Base-by-base conservation (phyloP, 176 grass and related monocot species). In the Cenchrus purpureus region DNA sequence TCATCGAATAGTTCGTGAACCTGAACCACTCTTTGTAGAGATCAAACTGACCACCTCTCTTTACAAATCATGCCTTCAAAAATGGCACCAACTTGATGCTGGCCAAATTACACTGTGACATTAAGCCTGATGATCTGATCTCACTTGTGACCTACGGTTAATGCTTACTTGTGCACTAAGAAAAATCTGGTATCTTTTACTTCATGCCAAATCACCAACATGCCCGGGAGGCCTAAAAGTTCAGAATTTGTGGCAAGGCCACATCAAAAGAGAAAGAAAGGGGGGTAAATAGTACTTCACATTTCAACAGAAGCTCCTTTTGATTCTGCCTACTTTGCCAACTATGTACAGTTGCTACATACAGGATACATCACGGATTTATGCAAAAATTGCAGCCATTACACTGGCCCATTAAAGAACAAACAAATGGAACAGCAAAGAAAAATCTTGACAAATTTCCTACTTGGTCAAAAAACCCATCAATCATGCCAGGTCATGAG, bases 401-500 rank as follows among this genome's bases (percentile, higher is more conserved):
- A 78, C 34, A 56, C 3, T 79, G 17, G 50, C 60, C 28, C 37
- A 22, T 25, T 17, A 9, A 68, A 31, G 52, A 77, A 48, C 5
- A 68, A 82, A 60, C 34, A 50, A 78, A 66, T 45, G 58, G 50
- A 60, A 14, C 65, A 74, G 68, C 8, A 60, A 22, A 58, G 4
- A 19, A 16, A 40, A 50, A 25, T 8, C 46, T 49, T 10, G 16
- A 64, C 56, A 64, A 46, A 45, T 54, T 45, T 45, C 2, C 12
- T 73, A 49, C 20, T 79, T 71, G 74, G 56, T 45, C 0, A 64
- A 64, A 5, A 17, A 31, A 64, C 10, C 8, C 6, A 53, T 94
- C 78, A 90, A 68, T 92, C 90, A 68, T 84, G 73, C 84, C 87
- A 88, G 14, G 56, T 87, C 53, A 95, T 74, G 74, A 95, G 90